phyloP scores from a whole-genome alignment of 2,329 filamentous ascomycete species.

The Bimuria novae-zelandiae region DNA sequence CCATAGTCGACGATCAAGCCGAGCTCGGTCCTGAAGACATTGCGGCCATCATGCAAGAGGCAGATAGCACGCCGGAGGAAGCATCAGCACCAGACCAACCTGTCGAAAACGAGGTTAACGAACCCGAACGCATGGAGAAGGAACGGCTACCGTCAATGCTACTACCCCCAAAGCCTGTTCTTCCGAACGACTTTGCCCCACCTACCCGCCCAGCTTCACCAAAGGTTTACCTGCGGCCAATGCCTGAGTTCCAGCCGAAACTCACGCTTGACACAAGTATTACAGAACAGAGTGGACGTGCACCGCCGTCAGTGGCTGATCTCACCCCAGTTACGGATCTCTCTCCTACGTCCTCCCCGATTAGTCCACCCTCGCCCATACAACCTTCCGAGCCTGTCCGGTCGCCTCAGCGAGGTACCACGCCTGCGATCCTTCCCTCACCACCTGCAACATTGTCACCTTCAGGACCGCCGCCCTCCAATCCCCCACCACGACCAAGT shows the following conservation, averaged over 20 bases:
- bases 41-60: constrained; percentile 53
- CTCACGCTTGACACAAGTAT: constrained; percentile 12
- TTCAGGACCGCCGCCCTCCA: constrained; percentile 30
- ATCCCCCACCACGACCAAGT: constrained; percentile 56
- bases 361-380: constrained; percentile 23
- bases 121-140: constrained; percentile 28
- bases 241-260: constrained; percentile 12
- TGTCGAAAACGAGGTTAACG: constrained; percentile 24
- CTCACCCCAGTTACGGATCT: constrained; percentile 42
- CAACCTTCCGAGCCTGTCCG: constrained; percentile 3
- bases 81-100: constrained; percentile 14
- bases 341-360: constrained; percentile 36
- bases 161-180: constrained; percentile 42
- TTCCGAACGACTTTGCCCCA: constrained; percentile 32
- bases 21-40: constrained; percentile 52
- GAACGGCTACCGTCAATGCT: constrained; percentile 46
- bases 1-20: constrained; percentile 57
- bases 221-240: constrained; percentile 39
- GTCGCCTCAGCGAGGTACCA: background rate
- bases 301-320: constrained; percentile 26
- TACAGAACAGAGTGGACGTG: background rate
- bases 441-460: constrained; percentile 22
- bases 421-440: constrained; percentile 6
- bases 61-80: constrained; percentile 36
- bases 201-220: constrained; percentile 42